phyloP scores from a whole-genome alignment of 495 filamentous ascomycete genomes.

The Penicillium crystallinum region DNA sequence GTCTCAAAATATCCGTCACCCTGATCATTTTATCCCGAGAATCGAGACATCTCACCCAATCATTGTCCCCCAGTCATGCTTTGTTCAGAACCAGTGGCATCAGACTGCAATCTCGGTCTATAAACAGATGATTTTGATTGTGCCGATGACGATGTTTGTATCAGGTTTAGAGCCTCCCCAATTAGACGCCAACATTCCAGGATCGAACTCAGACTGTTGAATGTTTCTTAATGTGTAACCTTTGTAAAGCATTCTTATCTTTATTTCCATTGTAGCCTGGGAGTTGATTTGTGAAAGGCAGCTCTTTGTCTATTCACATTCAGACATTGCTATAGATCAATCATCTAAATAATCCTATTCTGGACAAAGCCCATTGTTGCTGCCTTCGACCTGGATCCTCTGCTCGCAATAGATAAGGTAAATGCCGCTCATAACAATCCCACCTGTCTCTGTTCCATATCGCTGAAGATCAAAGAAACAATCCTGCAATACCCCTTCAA shows the following conservation, averaged over 20 bases:
- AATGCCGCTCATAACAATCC: neutral
- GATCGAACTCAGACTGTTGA: neutral
- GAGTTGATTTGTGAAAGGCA: neutral
- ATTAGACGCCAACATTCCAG: conserved; percentile 4
- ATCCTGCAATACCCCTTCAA: neutral
- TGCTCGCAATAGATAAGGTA: conserved; percentile 1
- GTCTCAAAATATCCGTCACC: conserved; percentile 17
- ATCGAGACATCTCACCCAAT: conserved; percentile 16
- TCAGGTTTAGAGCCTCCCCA: conserved; percentile 10
- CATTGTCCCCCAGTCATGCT: conserved; percentile 1
- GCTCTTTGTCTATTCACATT: conserved; percentile 1
- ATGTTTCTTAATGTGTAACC: conserved; percentile 18
- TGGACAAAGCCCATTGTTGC: conserved; percentile 5
- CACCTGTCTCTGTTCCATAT: neutral
- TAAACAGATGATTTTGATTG: conserved; percentile 11
- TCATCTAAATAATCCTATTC: neutral
- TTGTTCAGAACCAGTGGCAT: conserved; percentile 1
- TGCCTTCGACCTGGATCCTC: neutral
- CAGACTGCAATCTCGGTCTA: neutral
- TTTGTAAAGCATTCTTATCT: neutral
- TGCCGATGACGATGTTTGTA: conserved; percentile 3
- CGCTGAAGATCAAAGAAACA: neutral
- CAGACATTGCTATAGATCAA: neutral
- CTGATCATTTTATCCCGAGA: conserved; percentile 2
- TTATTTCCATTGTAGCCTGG: conserved; percentile 2